Conservation (phyloP, 1,284 basidiomycete species). For the Sanghuangporus sanghuang region DNA sequence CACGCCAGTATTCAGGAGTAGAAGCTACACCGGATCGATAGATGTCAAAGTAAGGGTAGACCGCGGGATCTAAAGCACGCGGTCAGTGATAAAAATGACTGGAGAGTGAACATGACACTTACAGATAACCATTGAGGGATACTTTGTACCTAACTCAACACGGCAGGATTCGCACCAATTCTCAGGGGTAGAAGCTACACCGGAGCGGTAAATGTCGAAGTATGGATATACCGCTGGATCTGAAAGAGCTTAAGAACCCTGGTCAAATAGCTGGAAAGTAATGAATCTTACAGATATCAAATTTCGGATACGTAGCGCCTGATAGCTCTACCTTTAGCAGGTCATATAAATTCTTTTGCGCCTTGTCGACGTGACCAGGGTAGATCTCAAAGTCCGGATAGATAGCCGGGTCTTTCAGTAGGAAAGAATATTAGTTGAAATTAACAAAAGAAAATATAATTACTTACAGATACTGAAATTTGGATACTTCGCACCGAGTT, state of each 20-base stretch:
- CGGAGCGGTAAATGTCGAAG: slow-evolving; percentile 19
- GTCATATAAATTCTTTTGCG: slow-evolving; percentile 2
- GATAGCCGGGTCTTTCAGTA: slow-evolving; percentile 21
- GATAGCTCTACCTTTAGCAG: slow-evolving; percentile 6
- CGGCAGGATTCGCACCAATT: neutral
- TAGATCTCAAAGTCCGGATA: slow-evolving; percentile 21
- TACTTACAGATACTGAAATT: slow-evolving; percentile 14
- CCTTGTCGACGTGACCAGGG: slow-evolving; percentile 11
- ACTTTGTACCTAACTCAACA: slow-evolving; percentile 11
- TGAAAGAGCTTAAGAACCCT: slow-evolving; percentile 2
- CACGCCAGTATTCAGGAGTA: neutral
- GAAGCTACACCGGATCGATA: slow-evolving; percentile 20
- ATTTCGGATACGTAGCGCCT: slow-evolving; percentile 6
- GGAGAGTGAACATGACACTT: neutral
- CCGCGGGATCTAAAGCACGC: slow-evolving; percentile 6
- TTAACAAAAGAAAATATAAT: neutral
- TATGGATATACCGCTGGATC: slow-evolving; percentile 21
- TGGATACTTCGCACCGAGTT: slow-evolving; percentile 12
- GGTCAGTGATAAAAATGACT: neutral
- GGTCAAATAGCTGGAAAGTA: neutral
- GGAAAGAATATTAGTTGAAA: neutral
- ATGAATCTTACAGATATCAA: slow-evolving; percentile 13
- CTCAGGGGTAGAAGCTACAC: neutral
- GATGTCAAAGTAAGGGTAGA: slow-evolving; percentile 27
- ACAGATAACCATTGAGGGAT: slow-evolving; percentile 26